Percentiles rank a stretch among this genome's conserved stretches.
phyloP scores from a whole-genome alignment of 2,329 filamentous ascomycete genomes.

The Colletotrichum sublineola region DNA sequence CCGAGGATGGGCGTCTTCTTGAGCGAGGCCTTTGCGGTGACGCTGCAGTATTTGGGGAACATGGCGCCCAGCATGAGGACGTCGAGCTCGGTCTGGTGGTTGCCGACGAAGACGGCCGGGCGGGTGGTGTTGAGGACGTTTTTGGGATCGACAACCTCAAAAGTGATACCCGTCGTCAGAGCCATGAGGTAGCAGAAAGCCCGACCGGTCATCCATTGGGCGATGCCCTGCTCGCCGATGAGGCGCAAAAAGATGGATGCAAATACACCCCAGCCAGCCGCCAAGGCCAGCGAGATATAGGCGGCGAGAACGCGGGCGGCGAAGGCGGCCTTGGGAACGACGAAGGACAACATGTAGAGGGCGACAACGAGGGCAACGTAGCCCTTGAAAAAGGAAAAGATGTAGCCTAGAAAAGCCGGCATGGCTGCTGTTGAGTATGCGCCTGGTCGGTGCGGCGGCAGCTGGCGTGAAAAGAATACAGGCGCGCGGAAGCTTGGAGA shows the following conservation, averaged over 20 bases:
- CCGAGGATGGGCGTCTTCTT: slow-evolving; percentile 83
- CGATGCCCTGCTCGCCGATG: slow-evolving; percentile 78
- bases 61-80: slow-evolving; percentile 90
- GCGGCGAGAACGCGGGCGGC: slow-evolving; percentile 76
- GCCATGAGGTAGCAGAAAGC: slow-evolving; percentile 86
- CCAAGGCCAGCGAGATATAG: slow-evolving; percentile 72
- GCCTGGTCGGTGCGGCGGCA: slow-evolving; percentile 35
- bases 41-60: slow-evolving; percentile 91
- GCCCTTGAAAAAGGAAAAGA: slow-evolving; percentile 63
- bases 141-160: slow-evolving; percentile 77
- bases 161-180: slow-evolving; percentile 80
- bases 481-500: slow-evolving; percentile 31
- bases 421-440: slow-evolving; percentile 48
- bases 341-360: slow-evolving; percentile 74
- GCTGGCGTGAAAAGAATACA: slow-evolving; percentile 30
- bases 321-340: slow-evolving; percentile 73
- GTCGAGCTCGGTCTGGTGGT: slow-evolving; percentile 97
- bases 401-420: slow-evolving; percentile 53
- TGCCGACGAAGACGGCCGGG: slow-evolving; percentile 91
- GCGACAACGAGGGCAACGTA: slow-evolving; percentile 65
- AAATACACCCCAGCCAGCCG: slow-evolving; percentile 80
- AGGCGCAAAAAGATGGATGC: slow-evolving; percentile 79
- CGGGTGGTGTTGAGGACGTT: slow-evolving; percentile 74
- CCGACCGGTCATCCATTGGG: slow-evolving; percentile 87
- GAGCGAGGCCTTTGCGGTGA: slow-evolving; percentile 88